A percentile compares a stretch with the other conserved stretches of the same genome.
These are phyloP conservation scores for Pyropia yezoensis DNA, from an alignment of 23 red algal genomes.

Conservation along the genomic window DNA sequence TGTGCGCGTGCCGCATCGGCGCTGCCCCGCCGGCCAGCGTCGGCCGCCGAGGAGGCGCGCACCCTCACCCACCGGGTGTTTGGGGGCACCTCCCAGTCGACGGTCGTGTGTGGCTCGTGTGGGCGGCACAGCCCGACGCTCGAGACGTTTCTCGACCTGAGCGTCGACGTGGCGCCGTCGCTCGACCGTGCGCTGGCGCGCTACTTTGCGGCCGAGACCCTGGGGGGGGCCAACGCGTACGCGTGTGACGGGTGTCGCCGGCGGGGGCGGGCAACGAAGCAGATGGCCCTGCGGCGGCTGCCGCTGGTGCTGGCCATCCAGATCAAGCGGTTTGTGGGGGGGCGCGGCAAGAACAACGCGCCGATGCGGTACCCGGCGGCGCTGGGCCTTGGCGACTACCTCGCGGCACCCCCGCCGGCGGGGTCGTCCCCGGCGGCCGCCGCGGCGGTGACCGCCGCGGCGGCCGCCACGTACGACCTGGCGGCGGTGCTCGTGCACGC, in stretches of 20 bases:
- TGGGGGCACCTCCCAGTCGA: constrained; percentile 60
- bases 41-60: constrained; percentile 25
- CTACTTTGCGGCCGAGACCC: constrained; percentile 55
- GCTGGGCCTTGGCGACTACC: constrained; percentile 39
- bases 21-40: background rate
- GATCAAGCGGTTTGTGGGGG: constrained; percentile 75
- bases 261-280: constrained; percentile 48
- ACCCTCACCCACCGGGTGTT: constrained; percentile 65
- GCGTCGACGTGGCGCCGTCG: constrained; percentile 42
- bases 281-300: constrained; percentile 32
- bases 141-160: constrained; percentile 90
- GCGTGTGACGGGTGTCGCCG: constrained; percentile 46
- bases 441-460: constrained; percentile 7
- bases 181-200: constrained; percentile 36
- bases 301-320: constrained; percentile 82
- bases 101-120: constrained; percentile 53
- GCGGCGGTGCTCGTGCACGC: constrained; percentile 43
- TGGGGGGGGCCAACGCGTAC: constrained; percentile 74
- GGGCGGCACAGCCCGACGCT: constrained; percentile 16
- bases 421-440: background rate
- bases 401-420: constrained; percentile 34
- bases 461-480: constrained; percentile 30
- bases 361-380: constrained; percentile 30
- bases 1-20: constrained; percentile 1
- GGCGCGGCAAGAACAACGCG: constrained; percentile 24